Base-by-base conservation (phyloP, 2,329 filamentous ascomycete species). In the Balansia obtecta region DNA sequence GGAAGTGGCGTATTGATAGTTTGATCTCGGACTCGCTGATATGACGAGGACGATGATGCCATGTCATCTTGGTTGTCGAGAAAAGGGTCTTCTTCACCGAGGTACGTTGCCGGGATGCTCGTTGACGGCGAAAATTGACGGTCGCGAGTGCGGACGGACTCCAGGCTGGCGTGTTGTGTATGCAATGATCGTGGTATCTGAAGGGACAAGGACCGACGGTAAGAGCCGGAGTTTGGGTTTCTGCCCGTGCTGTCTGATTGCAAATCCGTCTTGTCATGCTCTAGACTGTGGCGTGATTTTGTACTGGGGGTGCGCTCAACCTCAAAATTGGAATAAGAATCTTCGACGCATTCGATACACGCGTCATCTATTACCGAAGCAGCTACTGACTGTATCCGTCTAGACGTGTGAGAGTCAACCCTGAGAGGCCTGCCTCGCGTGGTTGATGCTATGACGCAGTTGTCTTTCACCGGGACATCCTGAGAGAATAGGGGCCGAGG, bases 321-420 rank as follows among this genome's bases (percentile, higher is more conserved):
- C n/a, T 16, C 16, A 7, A 37, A 12, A 27, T 8, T 27, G 33
- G 27, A 13, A 40, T 9, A 16, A 15, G 38, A 48, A 15, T 32
- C 16, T 30, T 33, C 49, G 5, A 15, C 42, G 10, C 10, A 12
- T 13, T 33, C 49, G 5, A 15, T 45, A 7, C 10, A 12, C 10
- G 18, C 16, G 16, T 37, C 41, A 13, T 46, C 41, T 11, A 37
- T 16, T 5, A 45, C 27, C 4, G 50, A 51, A 27, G 34, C 50
- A 7, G 41, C 10, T 18, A 49, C 37, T 16, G 50, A 48, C 18
- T 45, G 45, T 15, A 51, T 49, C n/a, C 46, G 44, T 8, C 34
- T 41, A 1, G 41, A 27, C 12, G 15, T 33, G 7, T 48, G 33
- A 5, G 16, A 45, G 13, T 45, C 46, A n/a, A 45, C n/a, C 12